Evolutionary conservation across 148 eudicot species (phyloP), one percentile per base, ranked within the genome.

Genomic region (Diospyros kaki): DNA sequence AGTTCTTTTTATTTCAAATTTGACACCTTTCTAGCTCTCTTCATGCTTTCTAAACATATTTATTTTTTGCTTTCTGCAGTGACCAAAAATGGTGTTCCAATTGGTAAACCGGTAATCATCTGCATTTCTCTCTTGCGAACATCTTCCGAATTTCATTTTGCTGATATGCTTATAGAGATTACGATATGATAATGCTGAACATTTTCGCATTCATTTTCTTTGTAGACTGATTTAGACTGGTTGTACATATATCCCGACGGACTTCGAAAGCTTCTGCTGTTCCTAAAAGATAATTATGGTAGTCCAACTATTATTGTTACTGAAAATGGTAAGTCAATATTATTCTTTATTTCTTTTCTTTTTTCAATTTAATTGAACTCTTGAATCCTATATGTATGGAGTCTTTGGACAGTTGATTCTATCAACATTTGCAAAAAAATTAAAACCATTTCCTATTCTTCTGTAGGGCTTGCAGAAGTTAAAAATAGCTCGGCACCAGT

Each of bases 161-260:
- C 4, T 4, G 52, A 48, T 48, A 4, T 48, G 52, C 52, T 48
- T 48, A 48, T 8, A 48, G 4, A 4, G 8, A 48, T 48, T 48
- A 8, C 8, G 4, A 48, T 8, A 48, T 48, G 4, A 48, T 4
- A 48, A 48, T 48, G 52, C 8, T 8, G 4, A 48, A 48, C 52
- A 4, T 48, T 48, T 48, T 48, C 8, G 8, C 52, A 8, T 48
- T 48, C 4, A 48, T 48, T 48, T 48, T 48, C 52, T 66, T 55
- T 75, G 77, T 55, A 75, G 77, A 75, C 72, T 66, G 65, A 4
- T 58, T 13, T 66, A 10, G 66, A 55, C 65, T 66, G 77, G 77
- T 60, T 75, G 12, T 45, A 66, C 38, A 28, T 58, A 13, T 75
- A 10, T 45, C 77, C 77, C 12, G 1, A 28, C 28, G 77, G 77